phyloP scores from a whole-genome alignment of 768 basidiomycete species.

The Lactifluus echinatus region DNA sequence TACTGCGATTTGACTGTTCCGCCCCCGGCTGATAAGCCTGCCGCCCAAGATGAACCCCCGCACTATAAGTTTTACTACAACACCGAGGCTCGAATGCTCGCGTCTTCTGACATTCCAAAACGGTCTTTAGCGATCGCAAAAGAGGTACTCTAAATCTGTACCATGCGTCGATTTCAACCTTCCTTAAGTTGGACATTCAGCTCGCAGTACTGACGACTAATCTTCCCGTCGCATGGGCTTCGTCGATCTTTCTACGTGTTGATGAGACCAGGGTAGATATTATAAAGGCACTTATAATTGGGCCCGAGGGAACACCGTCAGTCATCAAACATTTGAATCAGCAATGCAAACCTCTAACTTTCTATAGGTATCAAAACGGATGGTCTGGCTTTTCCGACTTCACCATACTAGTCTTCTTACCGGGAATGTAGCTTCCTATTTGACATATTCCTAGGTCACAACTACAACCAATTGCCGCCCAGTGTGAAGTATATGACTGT shows the following conservation, averaged over 20 bases:
- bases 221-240: constrained; percentile 90
- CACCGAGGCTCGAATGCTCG: constrained; percentile 76
- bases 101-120: constrained; percentile 81
- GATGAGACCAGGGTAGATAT: constrained; percentile 89
- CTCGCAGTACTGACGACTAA: constrained; percentile 91
- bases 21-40: constrained; percentile 22
- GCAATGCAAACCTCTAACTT: not conserved
- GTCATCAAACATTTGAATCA: not conserved
- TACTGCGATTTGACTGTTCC: constrained; percentile 78
- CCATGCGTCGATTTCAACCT: not conserved
- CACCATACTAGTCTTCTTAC: constrained; percentile 4
- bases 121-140: constrained; percentile 92
- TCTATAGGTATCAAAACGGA: constrained; percentile 74
- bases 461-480: constrained; percentile 84
- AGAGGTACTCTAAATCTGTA: constrained; percentile 42
- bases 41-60: constrained; percentile 46
- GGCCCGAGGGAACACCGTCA: constrained; percentile 89
- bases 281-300: constrained; percentile 87
- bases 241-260: constrained; percentile 86
- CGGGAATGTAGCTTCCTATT: constrained; percentile 50
- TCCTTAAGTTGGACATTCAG: constrained; percentile 31
- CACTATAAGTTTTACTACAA: constrained; percentile 80
- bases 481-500: constrained; percentile 66
- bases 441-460: constrained; percentile 87
- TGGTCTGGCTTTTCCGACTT: constrained; percentile 45